phyloP scores from a whole-genome alignment of 2,329 filamentous ascomycete genomes.

The Calonectria leucothoes region DNA sequence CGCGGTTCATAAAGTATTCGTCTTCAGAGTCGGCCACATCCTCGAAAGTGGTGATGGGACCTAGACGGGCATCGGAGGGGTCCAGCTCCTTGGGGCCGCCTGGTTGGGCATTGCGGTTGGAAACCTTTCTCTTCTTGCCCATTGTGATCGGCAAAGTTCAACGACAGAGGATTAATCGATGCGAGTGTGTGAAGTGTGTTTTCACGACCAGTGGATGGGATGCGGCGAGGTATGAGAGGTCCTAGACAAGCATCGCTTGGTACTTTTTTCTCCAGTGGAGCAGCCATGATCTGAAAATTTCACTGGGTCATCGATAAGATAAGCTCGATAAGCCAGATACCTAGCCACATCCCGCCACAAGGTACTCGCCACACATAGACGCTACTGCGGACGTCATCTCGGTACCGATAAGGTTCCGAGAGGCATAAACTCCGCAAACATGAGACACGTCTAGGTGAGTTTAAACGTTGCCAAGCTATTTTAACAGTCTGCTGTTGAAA shows the following conservation, averaged over 20 bases:
- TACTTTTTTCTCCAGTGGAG: conserved; percentile 18
- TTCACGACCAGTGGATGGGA: neutral
- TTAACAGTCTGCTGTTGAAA: neutral
- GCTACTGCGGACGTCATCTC: neutral
- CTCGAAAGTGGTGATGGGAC: conserved; percentile 73
- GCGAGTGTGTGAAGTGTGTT: neutral
- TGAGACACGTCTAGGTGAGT: neutral
- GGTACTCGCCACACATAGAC: neutral
- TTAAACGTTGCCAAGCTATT: neutral
- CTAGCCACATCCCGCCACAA: conserved; percentile 6
- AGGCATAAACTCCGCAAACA: neutral
- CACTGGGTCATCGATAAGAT: conserved; percentile 17
- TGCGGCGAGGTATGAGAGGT: neutral
- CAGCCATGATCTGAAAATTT: conserved; percentile 16
- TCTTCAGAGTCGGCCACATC: conserved; percentile 95
- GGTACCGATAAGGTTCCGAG: neutral
- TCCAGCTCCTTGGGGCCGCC: conserved; percentile 67
- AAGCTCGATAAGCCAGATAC: neutral
- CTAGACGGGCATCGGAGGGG: conserved; percentile 70
- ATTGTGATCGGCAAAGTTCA: conserved; percentile 49
- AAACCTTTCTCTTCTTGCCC: conserved; percentile 79
- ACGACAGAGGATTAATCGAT: no score
- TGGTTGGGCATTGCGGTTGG: conserved; percentile 57
- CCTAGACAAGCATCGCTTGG: neutral
- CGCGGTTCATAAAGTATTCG: conserved; percentile 88